Conservation (phyloP, 2,329 filamentous ascomycete species). For the Colletotrichum paranaense region DNA sequence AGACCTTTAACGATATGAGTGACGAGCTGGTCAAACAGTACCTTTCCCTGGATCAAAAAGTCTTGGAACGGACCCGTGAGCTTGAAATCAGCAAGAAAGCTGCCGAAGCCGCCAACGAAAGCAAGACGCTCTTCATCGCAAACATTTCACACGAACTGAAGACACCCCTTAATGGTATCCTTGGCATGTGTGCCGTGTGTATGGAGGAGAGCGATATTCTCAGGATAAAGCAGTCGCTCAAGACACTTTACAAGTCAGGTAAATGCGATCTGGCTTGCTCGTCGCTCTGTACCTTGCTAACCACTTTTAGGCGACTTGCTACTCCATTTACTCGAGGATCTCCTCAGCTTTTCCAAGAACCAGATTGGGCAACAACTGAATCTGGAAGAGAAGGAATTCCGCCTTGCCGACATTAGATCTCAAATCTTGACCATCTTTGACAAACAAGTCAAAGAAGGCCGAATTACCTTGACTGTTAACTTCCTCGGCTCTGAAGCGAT, state of each 20-base stretch:
- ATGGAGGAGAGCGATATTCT: conserved; percentile 89
- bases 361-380: conserved; percentile 88
- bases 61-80: conserved; percentile 84
- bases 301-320: conserved; percentile 71
- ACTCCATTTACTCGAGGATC: conserved; percentile 86
- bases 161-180: conserved; percentile 93
- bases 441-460: conserved; percentile 85
- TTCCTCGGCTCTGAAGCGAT: conserved; percentile 69
- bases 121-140: conserved; percentile 97
- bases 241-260: conserved; percentile 88
- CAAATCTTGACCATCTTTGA: conserved; percentile 90
- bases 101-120: conserved; percentile 94
- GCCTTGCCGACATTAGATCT: conserved; percentile 83
- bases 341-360: conserved; percentile 94
- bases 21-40: conserved; percentile 92
- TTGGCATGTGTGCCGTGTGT: conserved; percentile 93
- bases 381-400: conserved; percentile 87
- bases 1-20: conserved; percentile 93
- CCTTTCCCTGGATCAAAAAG: conserved; percentile 83
- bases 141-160: conserved; percentile 92
- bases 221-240: conserved; percentile 84
- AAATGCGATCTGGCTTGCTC: conserved; percentile 8
- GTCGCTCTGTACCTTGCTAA: conserved; percentile 9
- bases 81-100: conserved; percentile 91
- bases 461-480: conserved; percentile 78